A percentile compares a stretch with the other conserved stretches of the same genome.
These are phyloP conservation scores for Batkoa obscura DNA, from an alignment of 371 early-diverging fungal genomes.

Conservation along the genomic window DNA sequence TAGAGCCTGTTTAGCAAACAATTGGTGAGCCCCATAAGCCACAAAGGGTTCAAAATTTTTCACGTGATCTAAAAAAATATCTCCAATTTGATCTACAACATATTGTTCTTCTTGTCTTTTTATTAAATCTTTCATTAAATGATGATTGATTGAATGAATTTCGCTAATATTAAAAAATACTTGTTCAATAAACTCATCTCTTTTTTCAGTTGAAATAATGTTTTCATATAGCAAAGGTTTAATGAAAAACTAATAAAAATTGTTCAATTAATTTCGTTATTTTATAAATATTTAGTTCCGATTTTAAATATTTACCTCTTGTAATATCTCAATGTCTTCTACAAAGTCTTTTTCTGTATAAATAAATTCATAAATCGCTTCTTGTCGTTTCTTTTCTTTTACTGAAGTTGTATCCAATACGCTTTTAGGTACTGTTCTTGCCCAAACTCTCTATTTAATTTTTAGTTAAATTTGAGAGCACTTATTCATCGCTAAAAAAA, in stretches of 20 bases:
- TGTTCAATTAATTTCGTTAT: not conserved
- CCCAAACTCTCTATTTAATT: constrained; percentile 24
- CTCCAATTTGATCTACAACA: constrained; percentile 65
- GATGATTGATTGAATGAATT: constrained; percentile 42
- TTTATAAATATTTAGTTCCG: too few species aligned
- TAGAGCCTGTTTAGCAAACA: constrained; percentile 57
- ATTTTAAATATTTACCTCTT: constrained; percentile 32
- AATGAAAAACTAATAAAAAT: constrained; percentile 37
- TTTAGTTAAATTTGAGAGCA: not conserved
- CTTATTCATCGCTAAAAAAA: not conserved
- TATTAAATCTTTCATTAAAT: constrained; percentile 38
- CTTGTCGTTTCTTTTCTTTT: constrained; percentile 69
- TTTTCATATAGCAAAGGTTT: constrained; percentile 44
- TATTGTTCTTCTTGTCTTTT: constrained; percentile 44
- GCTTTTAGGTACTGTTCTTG: constrained; percentile 38
- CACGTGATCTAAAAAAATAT: constrained; percentile 57
- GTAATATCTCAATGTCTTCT: constrained; percentile 48
- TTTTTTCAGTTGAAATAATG: constrained; percentile 33
- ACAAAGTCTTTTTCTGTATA: constrained; percentile 80
- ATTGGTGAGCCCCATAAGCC: constrained; percentile 73
- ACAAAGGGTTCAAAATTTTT: constrained; percentile 60
- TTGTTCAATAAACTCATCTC: constrained; percentile 40
- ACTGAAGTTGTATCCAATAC: constrained; percentile 44
- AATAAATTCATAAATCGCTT: constrained; percentile 78
- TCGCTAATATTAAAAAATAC: constrained; percentile 72